Percentiles rank a stretch among this genome's conserved stretches.
These are phyloP conservation scores for Falciphora oryzae DNA, from an alignment of 2,329 filamentous ascomycete species.

Conservation along the genomic window DNA sequence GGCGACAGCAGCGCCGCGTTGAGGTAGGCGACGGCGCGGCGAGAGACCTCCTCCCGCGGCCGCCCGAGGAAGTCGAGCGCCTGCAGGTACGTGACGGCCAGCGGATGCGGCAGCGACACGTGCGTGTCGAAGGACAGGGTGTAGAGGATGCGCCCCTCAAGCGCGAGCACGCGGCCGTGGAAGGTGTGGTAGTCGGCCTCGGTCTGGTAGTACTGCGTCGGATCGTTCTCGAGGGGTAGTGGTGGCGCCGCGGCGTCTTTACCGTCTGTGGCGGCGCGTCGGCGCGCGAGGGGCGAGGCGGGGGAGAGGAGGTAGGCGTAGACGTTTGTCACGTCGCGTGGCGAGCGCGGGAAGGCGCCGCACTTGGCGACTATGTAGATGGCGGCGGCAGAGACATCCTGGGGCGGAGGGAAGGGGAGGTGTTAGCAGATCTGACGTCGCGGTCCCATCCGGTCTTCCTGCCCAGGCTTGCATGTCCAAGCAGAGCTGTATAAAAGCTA, in stretches of 20 bases:
- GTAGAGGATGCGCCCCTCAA: slow-evolving; percentile 72
- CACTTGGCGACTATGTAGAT: slow-evolving; percentile 81
- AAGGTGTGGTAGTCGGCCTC: slow-evolving; percentile 66
- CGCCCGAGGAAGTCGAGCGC: slow-evolving; percentile 63
- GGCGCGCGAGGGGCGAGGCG: slow-evolving; percentile 47
- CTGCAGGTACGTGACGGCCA: slow-evolving; percentile 90
- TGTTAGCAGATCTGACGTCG: slow-evolving; percentile 1
- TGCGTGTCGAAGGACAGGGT: slow-evolving; percentile 77
- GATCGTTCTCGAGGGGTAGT: slow-evolving; percentile 30
- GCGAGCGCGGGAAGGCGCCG: slow-evolving; percentile 67
- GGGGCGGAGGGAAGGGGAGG: slow-evolving; percentile 13
- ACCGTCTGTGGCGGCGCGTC: neutral
- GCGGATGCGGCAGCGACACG: slow-evolving; percentile 76
- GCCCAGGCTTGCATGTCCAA: no score
- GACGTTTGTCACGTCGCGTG: slow-evolving; percentile 76
- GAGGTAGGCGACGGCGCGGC: slow-evolving; percentile 67
- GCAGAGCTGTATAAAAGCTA: neutral
- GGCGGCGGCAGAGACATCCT: slow-evolving; percentile 77
- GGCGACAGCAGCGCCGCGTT: slow-evolving; percentile 82
- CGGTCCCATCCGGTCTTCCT: no score
- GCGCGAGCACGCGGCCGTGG: slow-evolving; percentile 59
- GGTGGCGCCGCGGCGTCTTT: slow-evolving; percentile 25
- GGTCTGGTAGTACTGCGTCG: slow-evolving; percentile 60
- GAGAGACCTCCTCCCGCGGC: slow-evolving; percentile 47
- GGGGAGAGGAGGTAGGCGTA: slow-evolving; percentile 73